Base-by-base conservation (phyloP, 2,329 filamentous ascomycete genomes). In the Microcyclospora pomicola region DNA sequence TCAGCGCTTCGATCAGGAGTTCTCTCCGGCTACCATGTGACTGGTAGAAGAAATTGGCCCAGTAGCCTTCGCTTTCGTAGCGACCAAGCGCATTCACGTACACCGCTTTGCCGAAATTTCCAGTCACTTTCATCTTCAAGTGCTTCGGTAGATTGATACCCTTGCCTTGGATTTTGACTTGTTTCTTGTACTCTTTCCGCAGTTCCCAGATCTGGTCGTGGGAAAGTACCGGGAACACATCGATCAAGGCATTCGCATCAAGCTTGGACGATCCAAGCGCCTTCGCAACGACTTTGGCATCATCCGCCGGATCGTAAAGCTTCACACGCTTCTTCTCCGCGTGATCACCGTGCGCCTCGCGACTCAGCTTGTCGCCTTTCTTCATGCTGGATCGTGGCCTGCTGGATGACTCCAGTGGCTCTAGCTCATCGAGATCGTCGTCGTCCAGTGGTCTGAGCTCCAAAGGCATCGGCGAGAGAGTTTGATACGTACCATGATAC, bases 41-140 rank as follows among this genome's bases (percentile, higher is more conserved):
- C 56, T 95, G 88, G 63, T 95, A 96, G 79, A 86, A 96, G 61
- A 85, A 94, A 59, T 95, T 96, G 42, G 88, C 86, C 87, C 91
- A 98, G 68, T 94, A 94, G 0, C 85, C 84, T 59, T 98, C 91
- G 49, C 78, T 80, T 63, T 95, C 91, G 79, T 86, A 96, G 37
- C 73, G 73, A 9, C 91, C 91, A 0, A 96, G 72, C 0, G 88
- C 86, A 2, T 84, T 87, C 3, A 87, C 77, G 59, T 96, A 95
- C 53, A 81, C 86, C 6, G 82, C 82, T 62, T 96, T 96, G 63
- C 87, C 88, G 48, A 96, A 78, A 49, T 75, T 78, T 4, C 77
- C 69, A 38, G 80, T 71, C 32, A 83, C 77, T 61, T 87, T 86
- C 52, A 87, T 67, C 43, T 84, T 84, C 57, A 91, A 82, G 61